phyloP scores from a whole-genome alignment of 2,329 filamentous ascomycete species.

The Uncinocarpus reesii region DNA sequence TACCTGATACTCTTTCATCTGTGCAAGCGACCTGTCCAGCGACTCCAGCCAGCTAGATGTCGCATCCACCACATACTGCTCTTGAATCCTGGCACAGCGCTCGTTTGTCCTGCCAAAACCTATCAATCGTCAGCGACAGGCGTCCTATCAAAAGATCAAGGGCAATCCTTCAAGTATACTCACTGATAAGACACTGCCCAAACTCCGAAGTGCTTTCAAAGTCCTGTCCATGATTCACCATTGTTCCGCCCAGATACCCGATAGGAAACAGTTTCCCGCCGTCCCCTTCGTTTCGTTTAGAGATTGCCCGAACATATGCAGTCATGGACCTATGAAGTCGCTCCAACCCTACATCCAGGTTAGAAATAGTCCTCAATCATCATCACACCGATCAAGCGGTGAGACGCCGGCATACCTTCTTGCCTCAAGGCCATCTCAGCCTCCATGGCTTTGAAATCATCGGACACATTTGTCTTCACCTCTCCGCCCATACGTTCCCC shows the following conservation, averaged over 20 bases:
- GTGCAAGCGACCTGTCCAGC: constrained; percentile 75
- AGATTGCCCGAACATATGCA: constrained; percentile 76
- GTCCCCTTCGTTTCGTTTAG: constrained; percentile 72
- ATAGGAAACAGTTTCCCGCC: constrained; percentile 77
- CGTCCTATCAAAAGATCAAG: not conserved
- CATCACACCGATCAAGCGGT: constrained; percentile 3
- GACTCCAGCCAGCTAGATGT: constrained; percentile 81
- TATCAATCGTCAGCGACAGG: constrained; percentile 24
- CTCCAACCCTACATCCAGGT: constrained; percentile 61
- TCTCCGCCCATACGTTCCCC: constrained; percentile 93
- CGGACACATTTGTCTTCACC: constrained; percentile 72
- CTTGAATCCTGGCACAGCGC: constrained; percentile 73
- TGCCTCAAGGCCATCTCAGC: constrained; percentile 81
- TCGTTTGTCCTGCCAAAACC: constrained; percentile 79
- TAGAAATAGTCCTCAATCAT: not conserved
- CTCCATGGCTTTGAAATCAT: constrained; percentile 86
- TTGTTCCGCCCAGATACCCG: constrained; percentile 68
- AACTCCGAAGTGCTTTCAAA: constrained; percentile 87
- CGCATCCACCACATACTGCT: constrained; percentile 66
- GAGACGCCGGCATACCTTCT: constrained; percentile 54
- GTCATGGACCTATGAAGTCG: constrained; percentile 78
- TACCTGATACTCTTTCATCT: constrained; percentile 98
- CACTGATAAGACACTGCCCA: constrained; percentile 70
- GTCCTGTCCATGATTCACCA: constrained; percentile 84
- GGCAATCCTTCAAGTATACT: constrained; percentile 24